These are phyloP conservation scores for Phytophthora sp. DNA, from an alignment of 352 stramenopile species.

Conservation along the genomic window DNA sequence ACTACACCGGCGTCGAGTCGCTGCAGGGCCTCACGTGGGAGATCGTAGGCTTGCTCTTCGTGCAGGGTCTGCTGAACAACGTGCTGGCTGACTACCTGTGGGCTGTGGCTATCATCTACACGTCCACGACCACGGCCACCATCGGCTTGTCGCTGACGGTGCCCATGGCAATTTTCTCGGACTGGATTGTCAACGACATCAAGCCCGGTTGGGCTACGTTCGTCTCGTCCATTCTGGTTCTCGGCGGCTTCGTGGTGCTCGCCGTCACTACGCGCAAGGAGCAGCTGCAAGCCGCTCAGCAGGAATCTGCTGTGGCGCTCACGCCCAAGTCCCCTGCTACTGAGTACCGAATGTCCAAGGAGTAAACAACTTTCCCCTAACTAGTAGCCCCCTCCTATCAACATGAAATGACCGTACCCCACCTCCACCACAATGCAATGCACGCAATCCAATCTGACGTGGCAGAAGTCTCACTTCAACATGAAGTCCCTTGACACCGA, in stretches of 20 bases:
- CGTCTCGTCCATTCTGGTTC: constrained; percentile 70
- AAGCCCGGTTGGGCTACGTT: constrained; percentile 54
- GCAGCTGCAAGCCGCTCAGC: constrained; percentile 19
- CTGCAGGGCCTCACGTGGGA: constrained; percentile 68
- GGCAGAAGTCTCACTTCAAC: background rate
- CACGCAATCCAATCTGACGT: too few species aligned
- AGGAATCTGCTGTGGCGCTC: constrained; percentile 7
- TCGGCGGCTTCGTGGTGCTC: constrained; percentile 80
- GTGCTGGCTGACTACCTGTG: constrained; percentile 96
- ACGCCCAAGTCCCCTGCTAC: constrained; percentile 36
- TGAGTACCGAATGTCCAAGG: constrained; percentile 37
- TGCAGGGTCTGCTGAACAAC: constrained; percentile 95
- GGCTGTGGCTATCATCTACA: constrained; percentile 95
- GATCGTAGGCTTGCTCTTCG: constrained; percentile 85
- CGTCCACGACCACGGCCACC: constrained; percentile 95
- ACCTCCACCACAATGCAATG: too few species aligned
- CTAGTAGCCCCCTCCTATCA: constrained; percentile 2
- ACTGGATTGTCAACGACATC: constrained; percentile 77
- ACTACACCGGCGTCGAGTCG: constrained; percentile 74
- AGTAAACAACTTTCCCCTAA: constrained; percentile 23
- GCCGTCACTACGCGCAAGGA: constrained; percentile 42
- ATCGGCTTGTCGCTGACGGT: constrained; percentile 97
- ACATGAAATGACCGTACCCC: constrained; percentile 24
- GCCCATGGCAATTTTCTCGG: constrained; percentile 93
- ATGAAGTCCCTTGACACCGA: background rate